These are phyloP conservation scores for Erythrophleum fordii DNA, from an alignment of 306 rosid genomes.

Conservation along the genomic window DNA sequence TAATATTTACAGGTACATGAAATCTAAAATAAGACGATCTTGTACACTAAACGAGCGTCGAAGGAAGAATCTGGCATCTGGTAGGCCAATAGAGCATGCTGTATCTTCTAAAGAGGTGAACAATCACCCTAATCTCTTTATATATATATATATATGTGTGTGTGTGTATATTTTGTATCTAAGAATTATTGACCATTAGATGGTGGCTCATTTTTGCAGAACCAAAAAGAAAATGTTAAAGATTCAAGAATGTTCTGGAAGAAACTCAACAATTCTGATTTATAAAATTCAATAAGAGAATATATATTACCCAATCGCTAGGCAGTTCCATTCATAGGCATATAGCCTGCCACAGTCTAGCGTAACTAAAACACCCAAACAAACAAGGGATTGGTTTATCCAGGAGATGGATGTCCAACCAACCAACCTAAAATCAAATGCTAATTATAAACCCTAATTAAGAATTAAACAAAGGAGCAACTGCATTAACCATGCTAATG, in stretches of 20 bases:
- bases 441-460: not conserved
- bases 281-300: not conserved
- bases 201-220: not conserved
- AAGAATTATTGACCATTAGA: not conserved
- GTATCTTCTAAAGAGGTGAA: constrained; percentile 54
- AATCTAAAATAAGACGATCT: constrained; percentile 64
- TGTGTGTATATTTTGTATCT: not conserved
- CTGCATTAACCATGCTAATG: constrained; percentile 1
- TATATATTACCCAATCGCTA: not conserved
- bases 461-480: not conserved
- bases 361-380: not conserved
- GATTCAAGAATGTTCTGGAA: not conserved
- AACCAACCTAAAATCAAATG: not conserved
- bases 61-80: constrained; percentile 43
- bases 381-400: not conserved
- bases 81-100: constrained; percentile 45
- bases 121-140: not conserved
- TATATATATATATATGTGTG: not conserved
- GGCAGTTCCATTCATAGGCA: not conserved
- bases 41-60: constrained; percentile 50
- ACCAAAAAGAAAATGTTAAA: not conserved
- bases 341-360: not conserved
- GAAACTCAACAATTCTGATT: not conserved
- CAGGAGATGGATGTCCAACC: not conserved
- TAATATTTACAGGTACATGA: constrained; percentile 53